A percentile compares a stretch with the other conserved stretches of the same genome.
These are phyloP conservation scores for Xylaria multiplex DNA, from an alignment of 2,329 filamentous ascomycete genomes.

Conservation along the genomic window DNA sequence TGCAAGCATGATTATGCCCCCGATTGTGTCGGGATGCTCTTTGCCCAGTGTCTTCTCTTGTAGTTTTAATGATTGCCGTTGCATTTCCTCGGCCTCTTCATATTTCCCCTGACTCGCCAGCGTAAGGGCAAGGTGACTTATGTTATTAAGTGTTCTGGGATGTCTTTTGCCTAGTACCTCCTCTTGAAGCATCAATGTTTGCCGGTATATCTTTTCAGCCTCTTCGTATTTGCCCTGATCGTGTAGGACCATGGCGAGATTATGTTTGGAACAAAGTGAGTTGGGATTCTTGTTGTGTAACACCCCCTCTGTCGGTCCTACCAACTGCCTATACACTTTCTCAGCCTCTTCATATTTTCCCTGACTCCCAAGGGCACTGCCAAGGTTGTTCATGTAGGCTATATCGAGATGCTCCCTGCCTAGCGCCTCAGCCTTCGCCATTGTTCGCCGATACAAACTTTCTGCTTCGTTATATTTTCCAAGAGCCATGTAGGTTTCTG, in stretches of 20 bases:
- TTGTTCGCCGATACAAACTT: neutral
- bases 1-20: too few relatives aligned
- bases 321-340: too few relatives aligned
- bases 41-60: too few relatives aligned
- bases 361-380: neutral
- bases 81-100: neutral
- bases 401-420: neutral
- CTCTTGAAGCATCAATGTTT: neutral
- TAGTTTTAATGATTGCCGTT: too few relatives aligned
- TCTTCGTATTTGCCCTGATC: neutral
- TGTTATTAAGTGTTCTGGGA: neutral
- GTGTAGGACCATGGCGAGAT: too few relatives aligned
- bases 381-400: neutral
- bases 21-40: too few relatives aligned
- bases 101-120: neutral
- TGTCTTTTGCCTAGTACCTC: neutral
- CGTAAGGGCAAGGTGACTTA: neutral
- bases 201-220: neutral
- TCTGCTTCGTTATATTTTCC: neutral
- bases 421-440: neutral
- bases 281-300: too few relatives aligned
- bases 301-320: too few relatives aligned
- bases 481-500: constrained; percentile 6
- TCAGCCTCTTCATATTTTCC: neutral
- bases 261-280: too few relatives aligned